Conservation (phyloP, 306 rosid genomes). For the Inga leiocalycina region DNA sequence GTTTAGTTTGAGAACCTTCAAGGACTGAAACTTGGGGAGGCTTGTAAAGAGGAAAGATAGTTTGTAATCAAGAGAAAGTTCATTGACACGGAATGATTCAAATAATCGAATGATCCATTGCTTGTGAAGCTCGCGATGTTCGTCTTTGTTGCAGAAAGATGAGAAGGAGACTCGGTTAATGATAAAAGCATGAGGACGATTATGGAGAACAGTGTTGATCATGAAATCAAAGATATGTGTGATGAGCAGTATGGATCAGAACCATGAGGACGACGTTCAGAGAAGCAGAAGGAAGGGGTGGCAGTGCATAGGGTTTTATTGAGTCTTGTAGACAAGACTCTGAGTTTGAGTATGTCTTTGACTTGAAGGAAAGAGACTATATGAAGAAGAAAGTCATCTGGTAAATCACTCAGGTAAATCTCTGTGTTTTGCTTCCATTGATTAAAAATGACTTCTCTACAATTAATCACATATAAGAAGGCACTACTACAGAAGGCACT, state of each 20-base stretch:
- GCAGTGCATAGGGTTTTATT: not conserved
- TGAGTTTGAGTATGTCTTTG: not conserved
- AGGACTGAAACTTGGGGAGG: not conserved
- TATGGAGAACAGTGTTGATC: not conserved
- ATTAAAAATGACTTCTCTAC: not conserved
- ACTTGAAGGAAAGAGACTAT: not conserved
- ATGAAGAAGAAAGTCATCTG: not conserved
- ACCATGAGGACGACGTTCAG: not conserved
- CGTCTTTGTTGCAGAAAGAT: not conserved
- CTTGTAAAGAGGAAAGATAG: not conserved
- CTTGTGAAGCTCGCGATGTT: not conserved
- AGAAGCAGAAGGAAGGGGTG: not conserved
- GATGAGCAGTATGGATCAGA: not conserved
- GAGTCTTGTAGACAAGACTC: not conserved
- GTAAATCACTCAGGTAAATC: not conserved
- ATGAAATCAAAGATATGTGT: not conserved
- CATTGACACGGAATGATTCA: not conserved
- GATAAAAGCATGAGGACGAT: not conserved
- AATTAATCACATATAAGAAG: not conserved
- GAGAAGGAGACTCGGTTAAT: not conserved
- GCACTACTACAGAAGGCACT: too few relatives aligned
- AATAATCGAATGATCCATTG: not conserved
- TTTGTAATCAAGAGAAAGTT: not conserved
- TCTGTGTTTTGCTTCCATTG: not conserved
- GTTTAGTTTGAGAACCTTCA: not conserved